These are phyloP conservation scores for Saccharomycopsis javanensis DNA, from an alignment of 805 yeast species.

Conservation along the genomic window DNA sequence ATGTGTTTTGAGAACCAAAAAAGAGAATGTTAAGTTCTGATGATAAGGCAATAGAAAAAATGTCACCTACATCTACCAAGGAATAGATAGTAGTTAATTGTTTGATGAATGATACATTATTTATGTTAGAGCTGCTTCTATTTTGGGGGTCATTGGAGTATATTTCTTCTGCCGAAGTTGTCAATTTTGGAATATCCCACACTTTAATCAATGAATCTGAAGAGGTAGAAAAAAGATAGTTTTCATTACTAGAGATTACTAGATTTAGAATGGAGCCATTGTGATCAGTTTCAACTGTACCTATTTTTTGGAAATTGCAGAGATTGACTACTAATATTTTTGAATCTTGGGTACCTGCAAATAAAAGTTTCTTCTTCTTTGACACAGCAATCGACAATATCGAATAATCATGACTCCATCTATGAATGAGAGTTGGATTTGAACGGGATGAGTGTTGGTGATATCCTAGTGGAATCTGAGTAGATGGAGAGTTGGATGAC, in stretches of 20 bases:
- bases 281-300: slow-evolving; percentile 48
- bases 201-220: slow-evolving; percentile 83
- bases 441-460: not conserved
- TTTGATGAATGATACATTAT: slow-evolving; percentile 21
- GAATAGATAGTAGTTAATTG: slow-evolving; percentile 72
- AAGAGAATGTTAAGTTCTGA: slow-evolving; percentile 50
- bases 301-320: slow-evolving; percentile 44
- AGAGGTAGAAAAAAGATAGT: slow-evolving; percentile 70
- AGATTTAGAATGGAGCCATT: slow-evolving; percentile 68
- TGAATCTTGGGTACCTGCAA: slow-evolving; percentile 89
- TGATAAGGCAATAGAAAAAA: slow-evolving; percentile 73
- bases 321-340: slow-evolving; percentile 64
- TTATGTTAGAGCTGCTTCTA: slow-evolving; percentile 17
- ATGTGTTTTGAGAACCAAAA: slow-evolving; percentile 89
- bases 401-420: slow-evolving; percentile 68
- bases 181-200: slow-evolving; percentile 51
- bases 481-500: not conserved
- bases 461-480: not conserved
- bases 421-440: slow-evolving; percentile 41
- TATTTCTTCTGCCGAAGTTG: slow-evolving; percentile 9
- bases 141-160: slow-evolving; percentile 10
- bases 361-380: slow-evolving; percentile 46
- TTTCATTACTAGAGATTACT: slow-evolving; percentile 34
- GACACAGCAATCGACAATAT: slow-evolving; percentile 63
- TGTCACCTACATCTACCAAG: slow-evolving; percentile 83